Conservation (phyloP, 176 grass and related monocot genomes). For the Aegilops speltoides region DNA sequence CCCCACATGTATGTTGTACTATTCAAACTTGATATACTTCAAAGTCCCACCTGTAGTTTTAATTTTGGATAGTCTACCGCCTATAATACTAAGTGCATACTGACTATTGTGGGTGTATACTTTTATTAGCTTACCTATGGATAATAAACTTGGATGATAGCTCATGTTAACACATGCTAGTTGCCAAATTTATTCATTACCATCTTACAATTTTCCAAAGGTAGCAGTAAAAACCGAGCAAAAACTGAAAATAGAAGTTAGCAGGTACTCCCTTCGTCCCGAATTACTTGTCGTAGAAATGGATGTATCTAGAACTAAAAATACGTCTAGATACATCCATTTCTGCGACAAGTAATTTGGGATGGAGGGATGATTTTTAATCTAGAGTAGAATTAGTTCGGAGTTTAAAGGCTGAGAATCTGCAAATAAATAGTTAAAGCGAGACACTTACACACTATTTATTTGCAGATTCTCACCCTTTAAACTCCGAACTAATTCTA, state of each 20-base stretch:
- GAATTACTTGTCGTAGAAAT: too few relatives aligned
- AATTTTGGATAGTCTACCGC: conserved; percentile 13
- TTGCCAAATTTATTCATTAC: not conserved
- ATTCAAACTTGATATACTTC: not conserved
- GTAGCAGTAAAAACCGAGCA: not conserved
- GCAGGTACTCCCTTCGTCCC: not conserved
- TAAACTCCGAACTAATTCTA: not conserved
- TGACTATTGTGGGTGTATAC: not conserved
- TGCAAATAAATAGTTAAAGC: not conserved
- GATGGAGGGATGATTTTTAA: not conserved
- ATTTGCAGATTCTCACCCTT: not conserved
- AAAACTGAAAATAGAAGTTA: not conserved
- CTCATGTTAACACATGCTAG: not conserved
- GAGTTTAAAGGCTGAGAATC: not conserved
- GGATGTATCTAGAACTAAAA: too few relatives aligned
- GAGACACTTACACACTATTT: not conserved
- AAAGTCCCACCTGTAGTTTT: not conserved
- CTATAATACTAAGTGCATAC: conserved; percentile 2
- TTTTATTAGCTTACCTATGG: not conserved
- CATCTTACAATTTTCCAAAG: not conserved
- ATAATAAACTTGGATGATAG: not conserved
- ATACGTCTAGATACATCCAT: too few relatives aligned
- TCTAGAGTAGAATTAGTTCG: not conserved
- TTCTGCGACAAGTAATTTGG: too few relatives aligned
- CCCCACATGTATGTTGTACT: not conserved